Conservation (phyloP, 257 asterid genomes). For the Scutellaria baicalensis region DNA sequence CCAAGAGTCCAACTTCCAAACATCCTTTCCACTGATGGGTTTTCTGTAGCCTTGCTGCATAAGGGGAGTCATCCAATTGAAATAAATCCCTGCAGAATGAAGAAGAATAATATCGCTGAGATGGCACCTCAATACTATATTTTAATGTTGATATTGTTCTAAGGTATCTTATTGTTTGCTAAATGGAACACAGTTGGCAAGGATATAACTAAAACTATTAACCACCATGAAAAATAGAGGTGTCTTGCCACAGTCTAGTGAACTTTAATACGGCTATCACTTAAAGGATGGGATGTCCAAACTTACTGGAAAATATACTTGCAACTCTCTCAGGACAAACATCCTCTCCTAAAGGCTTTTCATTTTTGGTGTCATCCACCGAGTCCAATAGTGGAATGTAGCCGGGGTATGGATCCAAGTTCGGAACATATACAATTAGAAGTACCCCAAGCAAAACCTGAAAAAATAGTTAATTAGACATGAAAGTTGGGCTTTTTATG, state of each 20-base stretch:
- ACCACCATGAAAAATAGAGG: background rate
- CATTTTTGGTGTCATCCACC: constrained; percentile 31
- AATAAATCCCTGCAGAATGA: constrained; percentile 44
- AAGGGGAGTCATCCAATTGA: constrained; percentile 87
- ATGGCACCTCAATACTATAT: background rate
- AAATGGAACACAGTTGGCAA: background rate
- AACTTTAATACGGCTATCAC: background rate
- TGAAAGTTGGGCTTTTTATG: background rate
- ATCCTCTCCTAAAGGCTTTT: constrained; percentile 49
- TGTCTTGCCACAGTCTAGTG: background rate
- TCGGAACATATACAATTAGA: constrained; percentile 58
- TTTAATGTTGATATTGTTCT: background rate
- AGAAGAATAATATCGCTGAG: background rate
- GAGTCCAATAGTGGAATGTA: constrained; percentile 53
- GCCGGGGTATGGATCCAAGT: constrained; percentile 61
- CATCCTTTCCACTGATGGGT: constrained; percentile 76
- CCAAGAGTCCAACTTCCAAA: constrained; percentile 88
- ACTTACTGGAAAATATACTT: constrained; percentile 59
- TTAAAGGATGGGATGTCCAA: background rate
- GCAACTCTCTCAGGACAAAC: constrained; percentile 78
- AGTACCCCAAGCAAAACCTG: constrained; percentile 61
- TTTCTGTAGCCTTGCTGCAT: constrained; percentile 68
- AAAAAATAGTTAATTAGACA: constrained; percentile 13
- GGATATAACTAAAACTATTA: background rate
- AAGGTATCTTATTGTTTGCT: background rate